These are phyloP conservation scores for Phialocephala sp. DNA, from an alignment of 2,329 filamentous ascomycete species.

Conservation along the genomic window DNA sequence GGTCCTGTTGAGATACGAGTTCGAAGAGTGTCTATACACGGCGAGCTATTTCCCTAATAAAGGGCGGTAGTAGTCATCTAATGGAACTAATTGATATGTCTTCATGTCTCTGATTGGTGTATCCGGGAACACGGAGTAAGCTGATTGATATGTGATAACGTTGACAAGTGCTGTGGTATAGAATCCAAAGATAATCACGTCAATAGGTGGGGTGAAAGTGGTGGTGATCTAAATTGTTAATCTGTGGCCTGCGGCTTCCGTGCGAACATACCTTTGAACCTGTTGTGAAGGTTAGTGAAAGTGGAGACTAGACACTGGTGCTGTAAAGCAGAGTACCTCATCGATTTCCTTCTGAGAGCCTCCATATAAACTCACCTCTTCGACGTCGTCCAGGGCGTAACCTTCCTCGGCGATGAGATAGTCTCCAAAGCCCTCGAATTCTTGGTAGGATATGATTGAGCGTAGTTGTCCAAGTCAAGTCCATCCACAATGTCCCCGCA, in stretches of 20 bases:
- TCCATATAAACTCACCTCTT: not conserved
- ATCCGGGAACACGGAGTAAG: not conserved
- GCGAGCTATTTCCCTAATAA: not conserved
- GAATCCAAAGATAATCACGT: not conserved
- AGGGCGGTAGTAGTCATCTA: not conserved
- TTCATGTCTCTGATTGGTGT: slow-evolving; percentile 1
- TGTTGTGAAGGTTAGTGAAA: not conserved
- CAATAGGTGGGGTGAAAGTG: not conserved
- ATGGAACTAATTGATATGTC: not conserved
- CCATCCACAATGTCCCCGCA: not conserved
- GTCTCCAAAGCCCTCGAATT: not conserved
- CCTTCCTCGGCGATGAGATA: not conserved
- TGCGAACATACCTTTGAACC: not conserved
- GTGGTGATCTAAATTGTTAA: not conserved
- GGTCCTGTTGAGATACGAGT: not conserved
- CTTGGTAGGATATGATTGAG: not conserved
- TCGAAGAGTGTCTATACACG: not conserved
- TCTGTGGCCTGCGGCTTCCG: not conserved
- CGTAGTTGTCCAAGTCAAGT: not conserved
- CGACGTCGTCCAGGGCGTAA: not conserved
- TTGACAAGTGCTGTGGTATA: slow-evolving; percentile 7
- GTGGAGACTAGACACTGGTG: not conserved
- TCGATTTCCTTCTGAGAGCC: not conserved
- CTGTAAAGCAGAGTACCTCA: not conserved
- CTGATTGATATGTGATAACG: not conserved